Evolutionary conservation across 208 protist species (phyloP).

Genomic region (Crithidia fasciculata): DNA sequence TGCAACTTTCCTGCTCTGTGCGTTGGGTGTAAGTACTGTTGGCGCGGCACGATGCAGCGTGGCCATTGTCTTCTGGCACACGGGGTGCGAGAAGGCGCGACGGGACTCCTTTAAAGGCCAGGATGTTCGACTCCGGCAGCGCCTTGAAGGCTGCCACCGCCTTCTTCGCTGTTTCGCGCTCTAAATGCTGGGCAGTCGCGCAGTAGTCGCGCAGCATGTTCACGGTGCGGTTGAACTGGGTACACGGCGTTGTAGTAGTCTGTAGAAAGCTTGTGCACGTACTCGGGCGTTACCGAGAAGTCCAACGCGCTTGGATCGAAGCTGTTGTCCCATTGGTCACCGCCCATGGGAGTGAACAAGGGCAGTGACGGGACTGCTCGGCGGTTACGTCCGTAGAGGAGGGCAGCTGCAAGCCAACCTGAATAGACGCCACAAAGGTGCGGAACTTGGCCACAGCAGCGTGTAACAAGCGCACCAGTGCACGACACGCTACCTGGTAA

Average conservation of each 20-base stretch:
- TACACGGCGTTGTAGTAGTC: slow-evolving; percentile 32
- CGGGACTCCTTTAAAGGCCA: slow-evolving; percentile 6
- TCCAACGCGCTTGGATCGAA: slow-evolving; percentile 3
- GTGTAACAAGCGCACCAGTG: slow-evolving; percentile 26
- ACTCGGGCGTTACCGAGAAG: slow-evolving; percentile 3
- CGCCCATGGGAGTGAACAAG: background rate
- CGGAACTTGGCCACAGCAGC: background rate
- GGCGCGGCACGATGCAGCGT: background rate
- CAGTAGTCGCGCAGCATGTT: slow-evolving; percentile 21
- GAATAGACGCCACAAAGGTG: slow-evolving; percentile 12
- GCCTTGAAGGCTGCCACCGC: slow-evolving; percentile 17
- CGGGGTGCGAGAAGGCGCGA: background rate
- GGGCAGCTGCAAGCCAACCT: slow-evolving; percentile 10
- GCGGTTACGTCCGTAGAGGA: background rate
- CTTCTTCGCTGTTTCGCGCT: background rate
- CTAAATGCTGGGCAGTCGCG: slow-evolving; percentile 4
- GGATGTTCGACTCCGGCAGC: slow-evolving; percentile 13
- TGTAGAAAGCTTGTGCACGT: background rate
- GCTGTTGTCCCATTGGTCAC: background rate
- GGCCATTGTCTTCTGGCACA: background rate
- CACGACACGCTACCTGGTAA: slow-evolving; percentile 21
- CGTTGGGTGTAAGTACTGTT: background rate
- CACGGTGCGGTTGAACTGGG: slow-evolving; percentile 40
- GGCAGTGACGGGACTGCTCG: too few relatives aligned
- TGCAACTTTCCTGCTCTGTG: background rate